phyloP scores from a whole-genome alignment of 495 filamentous ascomycete genomes.

The Letharia columbiana region DNA sequence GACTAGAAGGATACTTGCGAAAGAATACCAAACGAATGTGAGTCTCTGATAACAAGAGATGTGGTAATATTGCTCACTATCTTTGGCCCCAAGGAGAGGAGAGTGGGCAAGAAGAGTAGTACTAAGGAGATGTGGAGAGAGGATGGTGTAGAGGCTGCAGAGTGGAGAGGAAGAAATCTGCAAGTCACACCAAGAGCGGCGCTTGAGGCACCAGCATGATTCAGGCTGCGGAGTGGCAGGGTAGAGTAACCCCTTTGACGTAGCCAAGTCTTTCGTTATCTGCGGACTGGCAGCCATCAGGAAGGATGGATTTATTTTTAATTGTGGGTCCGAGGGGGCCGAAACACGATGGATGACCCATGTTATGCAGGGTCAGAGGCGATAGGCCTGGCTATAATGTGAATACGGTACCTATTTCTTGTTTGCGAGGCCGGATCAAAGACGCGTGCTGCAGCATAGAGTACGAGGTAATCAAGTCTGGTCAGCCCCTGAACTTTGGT shows the following conservation, averaged over 20 bases:
- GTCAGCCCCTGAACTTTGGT: neutral
- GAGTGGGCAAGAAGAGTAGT: neutral
- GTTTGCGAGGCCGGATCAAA: neutral
- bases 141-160: neutral
- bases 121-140: neutral
- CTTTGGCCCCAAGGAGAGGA: neutral
- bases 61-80: neutral
- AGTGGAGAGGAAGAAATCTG: conserved; percentile 7
- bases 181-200: neutral
- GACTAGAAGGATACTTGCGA: neutral
- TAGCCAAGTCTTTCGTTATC: neutral
- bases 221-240: neutral
- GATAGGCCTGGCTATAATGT: neutral
- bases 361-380: too few relatives aligned
- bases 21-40: conserved; percentile 1
- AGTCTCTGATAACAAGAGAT: neutral
- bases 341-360: neutral
- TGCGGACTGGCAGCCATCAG: neutral
- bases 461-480: neutral
- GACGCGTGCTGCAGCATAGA: neutral
- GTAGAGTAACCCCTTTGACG: neutral
- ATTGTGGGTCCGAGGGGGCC: conserved; percentile 3
- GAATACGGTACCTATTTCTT: neutral
- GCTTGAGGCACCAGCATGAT: neutral
- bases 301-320: neutral